Base-by-base conservation (phyloP, 805 yeast species). In the Ogataea allantospora region DNA sequence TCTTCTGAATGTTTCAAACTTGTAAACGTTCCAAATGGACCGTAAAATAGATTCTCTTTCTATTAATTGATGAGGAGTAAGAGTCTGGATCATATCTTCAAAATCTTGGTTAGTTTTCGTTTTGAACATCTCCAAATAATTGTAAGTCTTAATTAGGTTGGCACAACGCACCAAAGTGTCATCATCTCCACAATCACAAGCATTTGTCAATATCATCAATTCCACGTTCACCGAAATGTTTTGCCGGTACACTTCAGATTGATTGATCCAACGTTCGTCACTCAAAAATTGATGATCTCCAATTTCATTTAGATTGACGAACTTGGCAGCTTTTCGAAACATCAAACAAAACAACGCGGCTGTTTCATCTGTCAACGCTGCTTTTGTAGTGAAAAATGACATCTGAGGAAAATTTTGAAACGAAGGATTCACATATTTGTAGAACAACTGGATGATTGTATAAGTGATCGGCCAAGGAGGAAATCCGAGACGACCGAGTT, bases 21-120 rank as follows among this genome's bases (percentile, higher is more conserved):
- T 62, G 65, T 66, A 69, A 6, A 61, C 54, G 5, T 60, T 57
- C 73, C 73, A 69, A 9, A 67, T 42, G 3, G 60, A 45, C 41
- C 71, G 48, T 7, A 63, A 35, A 25, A 55, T 38, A 31, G 55
- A 50, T 38, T 67, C 70, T 29, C 68, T 55, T 22, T 57, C 60
- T 7, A 58, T 33, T 2, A 63, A 44, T 39, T 66, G 70, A 27
- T 55, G 53, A 40, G 55, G 57, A 1, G 68, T 58, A 2, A 60
- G 54, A 12, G 51, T 39, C 5, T 38, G 44, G 3, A 61, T 38
- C 36, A 55, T 46, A 3, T 51, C 54, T 8, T 42, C 27, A 48
- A 60, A 62, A 26, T 63, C 63, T 6, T 30, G 38, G 7, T 20
- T 17, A 1, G 48, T 33, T 25, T 46, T 51, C 6, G 28, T 25